Evolutionary conservation across 2,329 filamentous ascomycete species (phyloP), one percentile per base, ranked within the genome.

Genomic region (Arthroderma uncinatum): DNA sequence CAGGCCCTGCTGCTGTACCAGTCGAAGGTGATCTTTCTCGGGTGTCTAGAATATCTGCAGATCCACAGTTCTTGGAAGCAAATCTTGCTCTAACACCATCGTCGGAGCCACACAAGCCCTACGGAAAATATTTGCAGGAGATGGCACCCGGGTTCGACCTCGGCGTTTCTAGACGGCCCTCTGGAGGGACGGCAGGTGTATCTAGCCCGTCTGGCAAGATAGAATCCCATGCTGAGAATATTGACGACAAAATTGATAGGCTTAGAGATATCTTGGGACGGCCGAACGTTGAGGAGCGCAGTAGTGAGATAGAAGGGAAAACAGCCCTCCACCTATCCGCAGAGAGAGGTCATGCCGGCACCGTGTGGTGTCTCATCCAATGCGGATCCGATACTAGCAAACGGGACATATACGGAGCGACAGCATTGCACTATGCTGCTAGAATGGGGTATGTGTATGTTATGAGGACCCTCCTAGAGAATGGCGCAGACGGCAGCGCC

Each of bases 361-460:
- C 34, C 12, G 53, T 53, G 12, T 23, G 10, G 9, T 28, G 30
- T 12, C 52, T 58, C 7, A 10, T 55, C 16, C n/a, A 10, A 6
- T 16, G 21, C 6, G 48, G 48, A n/a, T 52, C 52, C 12, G 52
- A 58, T 28, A 23, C 39, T 14, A 39, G 50, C 16, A 40, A 12
- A 5, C 28, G 28, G 39, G 54, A 55, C 28, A 44, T 16, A 19
- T 25, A 30, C 9, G 53, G 53, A 19, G 25, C 47, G 9, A 58
- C 56, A 19, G 48, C 52, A 30, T 44, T 58, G 40, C 56, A 58
- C 30, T 23, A 44, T 8, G 56, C 56, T 14, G 56, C 56, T 9
- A 47, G 44, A 36, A 53, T 53, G 30, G 50, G 50, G 30, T 14
- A 37, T 16, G 33, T 36, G 6, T 7, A 5, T 16, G 16, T 36